Evolutionary conservation across 1,139 yeast species (phyloP), one percentile per base, ranked within the genome.

Genomic region (Chernovozyma aurita): DNA sequence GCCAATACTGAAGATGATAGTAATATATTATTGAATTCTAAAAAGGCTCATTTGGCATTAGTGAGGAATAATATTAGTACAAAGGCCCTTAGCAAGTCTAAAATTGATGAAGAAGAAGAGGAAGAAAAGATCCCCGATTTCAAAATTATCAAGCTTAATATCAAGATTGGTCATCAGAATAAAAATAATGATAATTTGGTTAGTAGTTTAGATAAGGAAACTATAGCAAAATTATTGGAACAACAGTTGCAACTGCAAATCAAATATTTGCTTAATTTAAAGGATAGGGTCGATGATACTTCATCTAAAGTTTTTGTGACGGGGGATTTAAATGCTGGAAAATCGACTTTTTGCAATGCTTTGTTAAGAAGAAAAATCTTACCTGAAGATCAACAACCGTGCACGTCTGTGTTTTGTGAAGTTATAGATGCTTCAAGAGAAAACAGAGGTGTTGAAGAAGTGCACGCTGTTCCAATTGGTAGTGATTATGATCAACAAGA

Each of bases 361-460:
- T 65, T 94, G 33, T 64, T 94, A 44, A 71, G 94, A 46, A 73
- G 95, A 42, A 76, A 78, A 37, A 61, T 94, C 1, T 65, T 92
- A 34, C 98, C 99, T 0, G 95, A 85, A 49, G 99, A 94, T 58
- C 98, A 94, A 54, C 95, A 94, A 52, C 99, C 99, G 1, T 90
- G 97, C 50, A 94, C 99, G 0, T 82, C 87, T 39, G 97, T 94
- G 1, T 94, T 94, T 53, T 90, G 97, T 57, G 98, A 94, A 59
- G 94, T 94, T 3, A 68, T 86, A 16, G 97, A 92, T 56, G 87
- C 92, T 9, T 50, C 61, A 3, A 69, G 77, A 30, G 88, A 81
- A 37, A 92, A 92, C 53, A 64, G 70, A 32, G 77, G 82, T 13
- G 52, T 78, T 13, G 97, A 92, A 57, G 95, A 90, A 54, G 97